Evolutionary conservation across 2,329 filamentous ascomycete species (phyloP).

Genomic region (Phialophora verrucosa): DNA sequence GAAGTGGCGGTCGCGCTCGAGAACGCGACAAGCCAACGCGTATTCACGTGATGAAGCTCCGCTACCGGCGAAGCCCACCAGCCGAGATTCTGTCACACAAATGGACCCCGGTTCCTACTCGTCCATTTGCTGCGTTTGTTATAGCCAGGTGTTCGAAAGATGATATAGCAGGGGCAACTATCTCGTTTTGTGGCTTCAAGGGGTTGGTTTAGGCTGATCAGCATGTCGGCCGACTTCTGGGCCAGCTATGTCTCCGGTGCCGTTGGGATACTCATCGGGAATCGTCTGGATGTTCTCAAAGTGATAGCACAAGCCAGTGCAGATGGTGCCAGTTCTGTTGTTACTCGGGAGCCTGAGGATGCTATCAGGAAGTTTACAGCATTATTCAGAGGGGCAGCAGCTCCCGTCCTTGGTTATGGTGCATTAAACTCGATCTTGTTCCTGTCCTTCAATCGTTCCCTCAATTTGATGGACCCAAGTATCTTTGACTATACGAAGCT

Average conservation of each 20-base stretch:
- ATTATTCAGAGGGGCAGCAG: constrained; percentile 68
- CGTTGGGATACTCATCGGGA: constrained; percentile 84
- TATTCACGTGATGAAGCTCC: constrained; percentile 24
- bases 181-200: background rate
- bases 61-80: background rate
- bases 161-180: constrained; percentile 5
- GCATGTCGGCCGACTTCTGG: constrained; percentile 90
- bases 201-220: background rate
- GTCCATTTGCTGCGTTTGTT: background rate
- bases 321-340: background rate
- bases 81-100: background rate
- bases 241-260: constrained; percentile 89
- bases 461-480: constrained; percentile 62
- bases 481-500: constrained; percentile 53
- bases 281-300: constrained; percentile 80
- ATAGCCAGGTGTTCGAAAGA: background rate
- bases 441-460: constrained; percentile 85
- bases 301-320: constrained; percentile 75
- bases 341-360: constrained; percentile 6
- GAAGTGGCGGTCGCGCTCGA: background rate
- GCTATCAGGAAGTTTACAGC: constrained; percentile 30
- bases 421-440: constrained; percentile 90
- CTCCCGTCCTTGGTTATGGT: constrained; percentile 87
- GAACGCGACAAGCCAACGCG: constrained; percentile 14
- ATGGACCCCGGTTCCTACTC: background rate